A percentile compares a stretch with the other conserved stretches of the same genome.
Conservation (phyloP, 2,329 filamentous ascomycete species). For the Pseudogymnoascus sp. region DNA sequence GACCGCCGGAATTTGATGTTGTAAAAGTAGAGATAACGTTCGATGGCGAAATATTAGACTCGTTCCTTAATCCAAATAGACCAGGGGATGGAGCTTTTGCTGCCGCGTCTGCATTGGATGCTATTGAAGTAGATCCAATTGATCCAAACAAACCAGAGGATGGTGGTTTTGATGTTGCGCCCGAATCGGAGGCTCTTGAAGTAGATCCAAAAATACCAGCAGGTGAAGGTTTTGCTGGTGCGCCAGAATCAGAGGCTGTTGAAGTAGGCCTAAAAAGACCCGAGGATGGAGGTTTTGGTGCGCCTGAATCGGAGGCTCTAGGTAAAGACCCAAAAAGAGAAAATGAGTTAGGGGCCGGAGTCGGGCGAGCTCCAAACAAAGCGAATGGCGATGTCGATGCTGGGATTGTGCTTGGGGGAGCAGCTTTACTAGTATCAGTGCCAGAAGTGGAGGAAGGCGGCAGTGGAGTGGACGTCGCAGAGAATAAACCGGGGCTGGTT, state of each 20-base stretch:
- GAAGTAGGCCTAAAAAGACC: not conserved
- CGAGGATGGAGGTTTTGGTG: not conserved
- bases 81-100: not conserved
- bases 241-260: not conserved
- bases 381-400: not conserved
- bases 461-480: not conserved
- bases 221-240: not conserved
- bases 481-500: not conserved
- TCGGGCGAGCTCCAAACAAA: not conserved
- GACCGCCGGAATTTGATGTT: not conserved
- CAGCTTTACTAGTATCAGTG: slow-evolving; percentile 31
- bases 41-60: not conserved
- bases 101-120: not conserved
- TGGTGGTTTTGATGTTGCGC: not conserved
- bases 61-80: not conserved
- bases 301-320: not conserved
- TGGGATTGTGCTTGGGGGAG: slow-evolving; percentile 8
- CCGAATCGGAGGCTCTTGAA: not conserved
- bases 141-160: not conserved
- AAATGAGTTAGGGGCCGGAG: not conserved
- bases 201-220: not conserved
- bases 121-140: not conserved
- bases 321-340: not conserved
- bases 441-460: slow-evolving; percentile 33
- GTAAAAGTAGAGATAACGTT: not conserved